Evolutionary conservation across 441 rosid species (phyloP).

Genomic region (Aleurites moluccanus): DNA sequence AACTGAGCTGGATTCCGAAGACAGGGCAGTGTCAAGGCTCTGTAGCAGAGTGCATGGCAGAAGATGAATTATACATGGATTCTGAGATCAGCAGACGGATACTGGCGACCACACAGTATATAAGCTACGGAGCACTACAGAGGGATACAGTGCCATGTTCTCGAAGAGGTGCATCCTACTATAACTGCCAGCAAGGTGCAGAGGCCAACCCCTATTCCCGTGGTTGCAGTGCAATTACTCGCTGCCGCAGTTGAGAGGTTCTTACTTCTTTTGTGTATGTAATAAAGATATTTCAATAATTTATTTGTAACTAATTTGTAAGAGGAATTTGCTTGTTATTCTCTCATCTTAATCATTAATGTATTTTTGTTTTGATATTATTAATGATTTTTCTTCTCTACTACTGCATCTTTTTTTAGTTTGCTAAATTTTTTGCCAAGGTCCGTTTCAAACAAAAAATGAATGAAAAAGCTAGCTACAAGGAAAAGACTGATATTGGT

Average conservation of each 20-base stretch:
- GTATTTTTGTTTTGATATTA: too few species aligned
- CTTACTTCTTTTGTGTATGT: neutral
- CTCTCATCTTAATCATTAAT: too few species aligned
- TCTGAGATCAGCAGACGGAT: slow-evolving; percentile 72
- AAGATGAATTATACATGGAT: slow-evolving; percentile 55
- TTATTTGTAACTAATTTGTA: too few species aligned
- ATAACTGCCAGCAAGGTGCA: slow-evolving; percentile 76
- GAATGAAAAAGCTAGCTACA: too few species aligned
- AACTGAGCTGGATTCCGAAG: slow-evolving; percentile 42
- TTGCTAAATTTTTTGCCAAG: too few species aligned
- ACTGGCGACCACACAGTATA: slow-evolving; percentile 52
- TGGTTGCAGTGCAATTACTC: slow-evolving; percentile 78
- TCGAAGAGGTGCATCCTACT: slow-evolving; percentile 86
- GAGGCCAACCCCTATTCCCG: slow-evolving; percentile 85
- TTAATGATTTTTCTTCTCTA: too few species aligned
- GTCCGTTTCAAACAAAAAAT: too few species aligned
- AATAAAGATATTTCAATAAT: too few species aligned
- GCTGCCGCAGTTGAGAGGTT: slow-evolving; percentile 45
- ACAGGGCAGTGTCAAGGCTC: slow-evolving; percentile 47
- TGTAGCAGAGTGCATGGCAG: slow-evolving; percentile 53
- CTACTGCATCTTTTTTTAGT: too few species aligned
- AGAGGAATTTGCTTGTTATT: too few species aligned
- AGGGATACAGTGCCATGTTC: slow-evolving; percentile 82
- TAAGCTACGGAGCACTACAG: slow-evolving; percentile 86
- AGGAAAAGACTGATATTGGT: too few species aligned